Conservation (phyloP, 495 filamentous ascomycete species). For the Sphaerosporella brunnea region DNA sequence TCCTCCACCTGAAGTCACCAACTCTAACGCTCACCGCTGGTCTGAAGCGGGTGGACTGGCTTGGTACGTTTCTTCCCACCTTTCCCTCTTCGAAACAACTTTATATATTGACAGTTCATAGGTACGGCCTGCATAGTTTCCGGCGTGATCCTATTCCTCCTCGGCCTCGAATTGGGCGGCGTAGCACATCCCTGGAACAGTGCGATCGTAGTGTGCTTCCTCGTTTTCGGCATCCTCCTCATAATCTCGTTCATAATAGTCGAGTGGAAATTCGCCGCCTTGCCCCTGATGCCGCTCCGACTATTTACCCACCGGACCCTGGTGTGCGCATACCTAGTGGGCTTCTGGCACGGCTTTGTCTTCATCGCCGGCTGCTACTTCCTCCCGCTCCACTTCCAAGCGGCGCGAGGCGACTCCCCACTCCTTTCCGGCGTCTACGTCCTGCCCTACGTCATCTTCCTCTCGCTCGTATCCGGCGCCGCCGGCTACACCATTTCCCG, state of each 20-base stretch:
- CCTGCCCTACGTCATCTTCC: slow-evolving; percentile 51
- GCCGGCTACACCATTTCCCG: slow-evolving; percentile 58
- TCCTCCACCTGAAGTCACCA: slow-evolving; percentile 59
- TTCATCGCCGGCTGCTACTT: slow-evolving; percentile 62
- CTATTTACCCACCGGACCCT: slow-evolving; percentile 46
- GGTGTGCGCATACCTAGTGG: slow-evolving; percentile 33
- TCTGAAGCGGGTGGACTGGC: slow-evolving; percentile 32
- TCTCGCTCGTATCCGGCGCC: slow-evolving; percentile 45
- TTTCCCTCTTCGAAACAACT: neutral
- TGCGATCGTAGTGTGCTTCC: slow-evolving; percentile 54
- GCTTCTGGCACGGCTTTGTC: slow-evolving; percentile 50
- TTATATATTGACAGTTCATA: neutral
- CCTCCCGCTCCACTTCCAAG: slow-evolving; percentile 63
- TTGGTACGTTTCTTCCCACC: slow-evolving; percentile 16
- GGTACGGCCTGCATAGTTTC: slow-evolving; percentile 45
- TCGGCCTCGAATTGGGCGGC: slow-evolving; percentile 65
- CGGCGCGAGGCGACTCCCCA: slow-evolving; percentile 52
- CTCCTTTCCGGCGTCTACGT: slow-evolving; percentile 65
- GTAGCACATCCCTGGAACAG: slow-evolving; percentile 59
- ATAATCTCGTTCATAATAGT: slow-evolving; percentile 44
- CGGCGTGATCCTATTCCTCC: slow-evolving; percentile 65
- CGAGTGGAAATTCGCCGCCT: slow-evolving; percentile 55
- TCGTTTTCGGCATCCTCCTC: slow-evolving; percentile 54
- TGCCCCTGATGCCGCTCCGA: slow-evolving; percentile 55
- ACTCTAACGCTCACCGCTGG: slow-evolving; percentile 53